Base-by-base conservation (phyloP, 176 grass and related monocot genomes). In the Olyra latifolia region DNA sequence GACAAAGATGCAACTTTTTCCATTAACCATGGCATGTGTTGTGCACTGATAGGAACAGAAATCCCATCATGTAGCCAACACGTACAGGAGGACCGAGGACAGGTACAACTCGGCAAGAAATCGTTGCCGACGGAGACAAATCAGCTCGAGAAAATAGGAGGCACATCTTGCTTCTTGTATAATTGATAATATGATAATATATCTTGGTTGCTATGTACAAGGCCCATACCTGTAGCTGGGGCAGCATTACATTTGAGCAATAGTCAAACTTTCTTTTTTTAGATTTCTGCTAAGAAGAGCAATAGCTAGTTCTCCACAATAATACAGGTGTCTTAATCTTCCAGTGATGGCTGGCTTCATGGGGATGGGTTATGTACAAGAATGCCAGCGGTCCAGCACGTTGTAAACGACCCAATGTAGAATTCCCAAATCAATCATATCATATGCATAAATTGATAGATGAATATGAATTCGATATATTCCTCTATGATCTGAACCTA, bases 151-250 rank as follows among this genome's bases (percentile, higher is more conserved):
- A 53, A 43, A 66, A 66, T 19, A 78, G 29, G 60, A 68, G 72
- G 59, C 66, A 59, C 50, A 59, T 45, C 40, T 25, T 56, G 46
- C 60, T 83, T 75, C 28, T 58, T 61, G 78, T 86, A 64, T 44
- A 70, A 35, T 56, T 59, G 48, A 20, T 52, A 7, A 60, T 42
- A 35, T n/a, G 32, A 35, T 35, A 4, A 35, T 3, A 80, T 80
- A 28, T 80, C 7, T 75, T 84, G 62, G 78, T 77, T 72, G 47
- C 65, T 89, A 78, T 89, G 66, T 89, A 82, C 88, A 89, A 58
- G 46, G 65, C 72, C 72, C 66, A 60, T 48, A 41, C 44, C 14
- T 56, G 68, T 48, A 48, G 59, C 10, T 49, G 77, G 32, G 77
- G 32, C 19, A 3, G 1, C 19, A 48, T 57, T 84, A 76, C 57